Evolutionary conservation across 192 early-diverging fungal species (phyloP).

Genomic region (Backusella morwellensis): DNA sequence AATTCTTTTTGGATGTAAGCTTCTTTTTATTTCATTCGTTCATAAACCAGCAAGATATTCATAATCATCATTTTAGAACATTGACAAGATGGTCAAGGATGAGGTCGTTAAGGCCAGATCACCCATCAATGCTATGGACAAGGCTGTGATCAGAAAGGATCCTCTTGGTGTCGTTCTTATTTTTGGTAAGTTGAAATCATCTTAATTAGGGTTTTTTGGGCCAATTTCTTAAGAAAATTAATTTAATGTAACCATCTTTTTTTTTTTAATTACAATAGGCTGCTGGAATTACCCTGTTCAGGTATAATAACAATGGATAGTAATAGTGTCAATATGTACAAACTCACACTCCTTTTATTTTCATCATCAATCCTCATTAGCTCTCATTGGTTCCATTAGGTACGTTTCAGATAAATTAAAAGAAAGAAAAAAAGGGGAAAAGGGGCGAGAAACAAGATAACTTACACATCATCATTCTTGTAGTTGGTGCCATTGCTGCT

Average conservation of each 20-base stretch:
- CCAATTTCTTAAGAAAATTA: not conserved
- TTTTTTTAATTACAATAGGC: conserved; percentile 15
- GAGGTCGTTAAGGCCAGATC: conserved; percentile 36
- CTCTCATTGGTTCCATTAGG: conserved; percentile 23
- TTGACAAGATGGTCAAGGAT: conserved; percentile 58
- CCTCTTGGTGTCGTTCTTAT: conserved; percentile 77
- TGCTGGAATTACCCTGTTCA: conserved; percentile 61
- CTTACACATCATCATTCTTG: conserved; percentile 25
- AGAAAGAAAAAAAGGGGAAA: not conserved
- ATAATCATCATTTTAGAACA: conserved; percentile 27
- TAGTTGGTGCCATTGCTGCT: conserved; percentile 86
- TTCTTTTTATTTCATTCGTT: no score
- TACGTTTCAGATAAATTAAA: not conserved
- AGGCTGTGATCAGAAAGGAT: conserved; percentile 58
- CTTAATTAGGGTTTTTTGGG: not conserved
- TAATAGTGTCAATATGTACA: not conserved
- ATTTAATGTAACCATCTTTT: not conserved
- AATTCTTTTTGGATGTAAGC: conserved; percentile 36
- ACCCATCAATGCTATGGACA: conserved; percentile 45
- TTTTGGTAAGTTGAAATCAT: conserved; percentile 44
- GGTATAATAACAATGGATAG: not conserved
- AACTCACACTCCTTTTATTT: not conserved
- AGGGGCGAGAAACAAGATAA: not conserved
- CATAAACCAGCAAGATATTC: not conserved
- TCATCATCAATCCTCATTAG: not conserved